phyloP scores from a whole-genome alignment of 192 early-diverging fungal genomes.

The Backusella liffmaniae region DNA sequence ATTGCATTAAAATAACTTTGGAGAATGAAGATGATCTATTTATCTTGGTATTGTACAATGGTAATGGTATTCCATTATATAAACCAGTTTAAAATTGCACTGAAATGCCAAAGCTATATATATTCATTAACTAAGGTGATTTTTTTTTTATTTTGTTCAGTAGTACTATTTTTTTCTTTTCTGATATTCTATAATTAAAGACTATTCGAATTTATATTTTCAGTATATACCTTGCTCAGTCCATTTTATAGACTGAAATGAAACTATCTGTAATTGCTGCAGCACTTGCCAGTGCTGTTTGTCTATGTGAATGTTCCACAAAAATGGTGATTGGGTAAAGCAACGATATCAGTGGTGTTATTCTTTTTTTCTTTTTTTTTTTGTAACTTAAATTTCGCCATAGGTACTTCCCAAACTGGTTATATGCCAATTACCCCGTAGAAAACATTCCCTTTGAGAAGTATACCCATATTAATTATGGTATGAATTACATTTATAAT shows the following conservation, averaged over 20 bases:
- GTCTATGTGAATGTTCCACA: conserved; percentile 7
- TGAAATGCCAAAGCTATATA: conserved; percentile 1
- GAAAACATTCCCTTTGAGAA: conserved; percentile 26
- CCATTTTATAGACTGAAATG: background rate
- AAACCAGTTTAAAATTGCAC: background rate
- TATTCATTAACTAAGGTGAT: background rate
- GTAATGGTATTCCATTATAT: background rate
- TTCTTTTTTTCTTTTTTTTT: background rate
- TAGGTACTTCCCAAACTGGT: conserved; percentile 43
- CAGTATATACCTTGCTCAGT: background rate
- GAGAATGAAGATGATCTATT: background rate
- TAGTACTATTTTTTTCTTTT: background rate
- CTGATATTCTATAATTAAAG: background rate
- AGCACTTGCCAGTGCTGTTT: background rate
- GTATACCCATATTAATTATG: conserved; percentile 43
- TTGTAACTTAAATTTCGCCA: background rate
- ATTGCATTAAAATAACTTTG: background rate
- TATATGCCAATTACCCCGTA: conserved; percentile 37
- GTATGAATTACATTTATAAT: conserved; percentile 24
- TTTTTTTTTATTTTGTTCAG: background rate
- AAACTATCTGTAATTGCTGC: background rate
- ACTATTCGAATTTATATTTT: background rate
- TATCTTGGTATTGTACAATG: background rate
- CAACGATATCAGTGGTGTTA: background rate
- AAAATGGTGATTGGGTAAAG: conserved; percentile 33